phyloP scores from a whole-genome alignment of 73 alveolate species.

The Blepharisma stoltei region DNA sequence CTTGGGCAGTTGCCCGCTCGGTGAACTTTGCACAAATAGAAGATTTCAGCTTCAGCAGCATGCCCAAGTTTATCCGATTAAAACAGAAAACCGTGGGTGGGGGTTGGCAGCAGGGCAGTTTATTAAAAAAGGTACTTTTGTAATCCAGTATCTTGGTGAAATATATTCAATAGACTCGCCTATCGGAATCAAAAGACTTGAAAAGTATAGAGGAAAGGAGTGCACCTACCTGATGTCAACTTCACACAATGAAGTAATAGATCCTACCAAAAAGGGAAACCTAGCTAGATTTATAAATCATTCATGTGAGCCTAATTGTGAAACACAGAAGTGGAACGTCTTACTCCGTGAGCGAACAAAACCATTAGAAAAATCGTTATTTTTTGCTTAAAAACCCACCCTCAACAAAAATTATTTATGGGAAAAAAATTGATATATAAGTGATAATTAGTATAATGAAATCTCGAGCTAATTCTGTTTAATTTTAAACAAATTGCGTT shows the following conservation, averaged over 20 bases:
- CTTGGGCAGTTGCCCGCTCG: constrained; percentile 79
- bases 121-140: constrained; percentile 85
- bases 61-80: constrained; percentile 93
- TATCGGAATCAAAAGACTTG: constrained; percentile 80
- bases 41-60: constrained; percentile 88
- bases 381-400: too few species aligned
- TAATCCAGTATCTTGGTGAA: constrained; percentile 97
- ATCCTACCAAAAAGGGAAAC: constrained; percentile 94
- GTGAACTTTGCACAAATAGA: constrained; percentile 85
- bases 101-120: constrained; percentile 95
- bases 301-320: constrained; percentile 98
- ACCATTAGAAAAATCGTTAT: too few species aligned
- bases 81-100: constrained; percentile 89
- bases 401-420: too few species aligned
- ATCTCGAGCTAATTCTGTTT: too few species aligned
- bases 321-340: constrained; percentile 96
- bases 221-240: constrained; percentile 95
- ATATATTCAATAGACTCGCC: constrained; percentile 86
- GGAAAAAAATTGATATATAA: too few species aligned
- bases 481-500: too few species aligned
- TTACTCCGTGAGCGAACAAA: too few species aligned
- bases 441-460: too few species aligned
- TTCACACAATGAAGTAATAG: constrained; percentile 89
- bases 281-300: constrained; percentile 97
- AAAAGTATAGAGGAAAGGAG: constrained; percentile 75